A percentile compares a stretch with the other conserved stretches of the same genome.
phyloP scores from a whole-genome alignment of 2,329 filamentous ascomycete genomes.

The Claviceps capensis region DNA sequence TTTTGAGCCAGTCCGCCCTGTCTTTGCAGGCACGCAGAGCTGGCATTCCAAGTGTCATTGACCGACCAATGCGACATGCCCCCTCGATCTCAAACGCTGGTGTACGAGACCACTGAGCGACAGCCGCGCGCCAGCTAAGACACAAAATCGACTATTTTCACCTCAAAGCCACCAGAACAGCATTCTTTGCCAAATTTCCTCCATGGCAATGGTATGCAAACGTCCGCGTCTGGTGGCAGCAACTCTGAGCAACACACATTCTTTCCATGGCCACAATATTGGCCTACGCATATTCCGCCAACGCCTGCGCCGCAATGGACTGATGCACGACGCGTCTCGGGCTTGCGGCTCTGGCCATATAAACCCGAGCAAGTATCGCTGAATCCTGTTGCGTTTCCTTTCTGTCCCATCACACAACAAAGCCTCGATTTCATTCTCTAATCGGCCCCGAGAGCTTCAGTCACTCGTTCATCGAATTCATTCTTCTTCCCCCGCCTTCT shows the following conservation, averaged over 20 bases:
- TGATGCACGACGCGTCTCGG: conserved; percentile 4
- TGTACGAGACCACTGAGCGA: neutral
- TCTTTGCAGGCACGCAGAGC: neutral
- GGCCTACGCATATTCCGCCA: neutral
- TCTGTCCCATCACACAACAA: conserved; percentile 9
- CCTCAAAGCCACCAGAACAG: neutral
- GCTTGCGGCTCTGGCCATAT: conserved; percentile 13
- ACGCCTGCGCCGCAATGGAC: neutral
- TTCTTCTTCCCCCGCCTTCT: neutral
- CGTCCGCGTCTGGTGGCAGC: neutral
- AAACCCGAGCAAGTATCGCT: conserved; percentile 12
- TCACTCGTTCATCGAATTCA: conserved; percentile 10
- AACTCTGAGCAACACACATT: neutral
- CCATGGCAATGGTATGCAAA: conserved; percentile 2
- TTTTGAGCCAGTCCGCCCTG: neutral
- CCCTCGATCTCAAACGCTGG: neutral
- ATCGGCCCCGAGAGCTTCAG: conserved; percentile 13
- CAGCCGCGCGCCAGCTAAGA: neutral
- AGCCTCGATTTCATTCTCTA: conserved; percentile 20
- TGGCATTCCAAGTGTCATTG: neutral
- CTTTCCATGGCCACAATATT: neutral
- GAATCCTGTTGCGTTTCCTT: conserved; percentile 4
- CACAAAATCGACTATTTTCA: neutral
- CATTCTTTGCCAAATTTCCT: neutral
- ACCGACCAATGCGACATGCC: neutral